A percentile compares a stretch with the other conserved stretches of the same genome.
Evolutionary conservation across 148 eudicot species (phyloP).

Genomic region (Bassia scoparia): DNA sequence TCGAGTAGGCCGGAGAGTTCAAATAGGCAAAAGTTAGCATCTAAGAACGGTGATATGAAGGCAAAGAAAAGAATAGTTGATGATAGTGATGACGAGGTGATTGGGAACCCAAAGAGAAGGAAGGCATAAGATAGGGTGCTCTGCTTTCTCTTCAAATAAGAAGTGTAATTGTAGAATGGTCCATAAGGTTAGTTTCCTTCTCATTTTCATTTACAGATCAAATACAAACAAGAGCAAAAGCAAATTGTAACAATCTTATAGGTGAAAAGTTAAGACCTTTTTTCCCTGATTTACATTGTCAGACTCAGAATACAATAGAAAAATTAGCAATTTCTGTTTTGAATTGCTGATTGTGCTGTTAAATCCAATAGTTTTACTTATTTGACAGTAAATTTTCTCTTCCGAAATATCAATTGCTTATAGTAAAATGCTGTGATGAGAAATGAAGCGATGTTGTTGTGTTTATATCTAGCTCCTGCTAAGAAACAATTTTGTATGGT

Average conservation of each 20-base stretch:
- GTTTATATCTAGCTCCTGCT: no score
- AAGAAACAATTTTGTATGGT: neutral
- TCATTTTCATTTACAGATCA: constrained; percentile 6
- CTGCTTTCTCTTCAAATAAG: constrained; percentile 3
- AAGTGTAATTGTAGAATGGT: constrained; percentile 22
- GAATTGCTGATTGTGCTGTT: neutral
- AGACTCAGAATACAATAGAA: constrained; percentile 14
- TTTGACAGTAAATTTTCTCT: neutral
- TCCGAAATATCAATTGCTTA: neutral
- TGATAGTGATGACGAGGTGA: constrained; percentile 62
- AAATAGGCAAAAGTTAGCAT: constrained; percentile 37
- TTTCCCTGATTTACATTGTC: constrained; percentile 10
- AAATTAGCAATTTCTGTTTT: neutral
- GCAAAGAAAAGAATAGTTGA: constrained; percentile 48
- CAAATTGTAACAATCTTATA: constrained; percentile 22
- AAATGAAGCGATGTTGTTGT: neutral
- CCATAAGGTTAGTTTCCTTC: constrained; percentile 14
- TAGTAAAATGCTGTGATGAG: neutral
- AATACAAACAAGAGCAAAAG: neutral
- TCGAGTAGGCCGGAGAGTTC: constrained; percentile 56
- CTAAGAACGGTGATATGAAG: constrained; percentile 61
- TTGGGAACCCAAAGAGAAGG: constrained; percentile 64
- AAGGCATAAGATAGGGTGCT: constrained; percentile 38
- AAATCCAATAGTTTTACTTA: neutral
- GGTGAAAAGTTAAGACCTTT: neutral